A percentile compares a stretch with the other conserved stretches of the same genome.
Conservation (phyloP, 192 early-diverging fungal genomes). For the Linnemannia zychae region DNA sequence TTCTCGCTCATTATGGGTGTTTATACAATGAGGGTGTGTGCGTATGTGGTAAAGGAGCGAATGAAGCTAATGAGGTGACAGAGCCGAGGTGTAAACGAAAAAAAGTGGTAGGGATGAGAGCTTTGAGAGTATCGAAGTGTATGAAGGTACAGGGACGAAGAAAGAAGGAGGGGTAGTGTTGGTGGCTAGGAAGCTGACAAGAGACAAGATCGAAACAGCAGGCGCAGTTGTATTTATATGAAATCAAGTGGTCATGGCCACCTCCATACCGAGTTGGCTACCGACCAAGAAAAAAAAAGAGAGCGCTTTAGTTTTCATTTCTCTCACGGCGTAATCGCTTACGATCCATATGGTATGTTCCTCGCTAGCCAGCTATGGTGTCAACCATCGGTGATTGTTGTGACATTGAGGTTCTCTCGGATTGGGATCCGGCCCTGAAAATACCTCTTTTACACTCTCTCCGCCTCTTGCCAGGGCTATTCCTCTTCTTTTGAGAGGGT, state of each 20-base stretch:
- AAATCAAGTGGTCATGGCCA: neutral
- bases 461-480: neutral
- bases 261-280: neutral
- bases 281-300: neutral
- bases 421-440: neutral
- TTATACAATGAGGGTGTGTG: neutral
- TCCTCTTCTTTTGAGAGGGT: neutral
- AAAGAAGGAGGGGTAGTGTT: neutral
- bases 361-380: neutral
- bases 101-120: neutral
- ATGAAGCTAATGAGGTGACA: neutral
- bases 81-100: neutral
- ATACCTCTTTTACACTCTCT: neutral
- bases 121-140: neutral
- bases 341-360: neutral
- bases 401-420: neutral
- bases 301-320: neutral
- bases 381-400: neutral
- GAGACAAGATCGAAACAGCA: neutral
- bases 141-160: neutral
- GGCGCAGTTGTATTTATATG: neutral
- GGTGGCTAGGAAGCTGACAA: conserved; percentile 10
- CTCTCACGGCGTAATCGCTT: neutral
- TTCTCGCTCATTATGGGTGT: neutral
- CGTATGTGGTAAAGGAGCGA: neutral